These are phyloP conservation scores for Coemansia sp. DNA, from an alignment of 192 early-diverging fungal species.

Conservation along the genomic window DNA sequence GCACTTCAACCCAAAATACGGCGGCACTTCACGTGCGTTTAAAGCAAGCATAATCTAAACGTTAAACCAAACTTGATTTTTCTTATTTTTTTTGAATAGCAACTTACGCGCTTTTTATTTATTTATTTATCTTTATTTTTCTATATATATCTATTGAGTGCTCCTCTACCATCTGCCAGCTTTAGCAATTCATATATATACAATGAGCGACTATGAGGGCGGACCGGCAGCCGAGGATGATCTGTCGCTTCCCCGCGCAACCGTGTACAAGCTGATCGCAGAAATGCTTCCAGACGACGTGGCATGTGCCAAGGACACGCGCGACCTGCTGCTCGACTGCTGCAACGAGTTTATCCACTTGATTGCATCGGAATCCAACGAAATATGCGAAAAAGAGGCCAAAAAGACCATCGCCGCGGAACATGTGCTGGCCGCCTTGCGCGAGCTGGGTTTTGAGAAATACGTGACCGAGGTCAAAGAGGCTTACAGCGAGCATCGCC, in stretches of 20 bases:
- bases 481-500: slow-evolving; percentile 85
- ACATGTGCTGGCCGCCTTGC: slow-evolving; percentile 86
- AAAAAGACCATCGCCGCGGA: slow-evolving; percentile 98
- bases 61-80: too few relatives aligned
- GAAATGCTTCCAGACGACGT: slow-evolving; percentile 94
- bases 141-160: too few relatives aligned
- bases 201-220: slow-evolving; percentile 64
- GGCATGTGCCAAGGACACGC: slow-evolving; percentile 90
- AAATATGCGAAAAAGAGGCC: slow-evolving; percentile 91
- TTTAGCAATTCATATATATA: neutral
- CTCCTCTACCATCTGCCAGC: neutral
- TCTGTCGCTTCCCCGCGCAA: slow-evolving; percentile 90
- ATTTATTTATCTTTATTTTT: slow-evolving; percentile 1
- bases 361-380: slow-evolving; percentile 92
- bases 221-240: slow-evolving; percentile 69
- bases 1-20: too few relatives aligned
- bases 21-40: too few relatives aligned
- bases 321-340: slow-evolving; percentile 93
- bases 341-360: slow-evolving; percentile 96
- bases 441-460: slow-evolving; percentile 88
- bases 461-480: slow-evolving; percentile 87
- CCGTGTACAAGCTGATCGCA: slow-evolving; percentile 91
- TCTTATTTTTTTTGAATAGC: slow-evolving; percentile 3
- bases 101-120: neutral
- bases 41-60: neutral